Percentiles rank a stretch among this genome's conserved stretches.
phyloP scores from a whole-genome alignment of 2,329 filamentous ascomycete species.

The Stemphylium beticola region DNA sequence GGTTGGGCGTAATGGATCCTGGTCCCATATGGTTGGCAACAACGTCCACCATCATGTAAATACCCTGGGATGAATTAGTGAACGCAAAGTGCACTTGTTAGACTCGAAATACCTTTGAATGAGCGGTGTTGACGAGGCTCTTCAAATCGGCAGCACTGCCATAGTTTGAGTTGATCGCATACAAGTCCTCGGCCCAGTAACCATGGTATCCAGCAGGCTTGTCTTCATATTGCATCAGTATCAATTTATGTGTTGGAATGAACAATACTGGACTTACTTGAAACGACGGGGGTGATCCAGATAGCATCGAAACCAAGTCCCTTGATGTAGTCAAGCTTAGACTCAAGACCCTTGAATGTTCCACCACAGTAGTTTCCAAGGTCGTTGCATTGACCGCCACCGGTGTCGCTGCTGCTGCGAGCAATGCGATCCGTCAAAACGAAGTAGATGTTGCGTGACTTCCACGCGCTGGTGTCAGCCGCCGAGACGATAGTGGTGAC shows the following conservation, averaged over 20 bases:
- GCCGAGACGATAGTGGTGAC: conserved; percentile 28
- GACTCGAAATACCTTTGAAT: conserved; percentile 50
- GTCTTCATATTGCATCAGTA: conserved; percentile 15
- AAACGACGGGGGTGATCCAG: conserved; percentile 53
- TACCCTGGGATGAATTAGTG: conserved; percentile 30
- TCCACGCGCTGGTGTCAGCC: conserved; percentile 44
- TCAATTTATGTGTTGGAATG: not conserved
- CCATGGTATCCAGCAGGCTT: conserved; percentile 58
- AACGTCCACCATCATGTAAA: conserved; percentile 60
- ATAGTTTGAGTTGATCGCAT: conserved; percentile 57
- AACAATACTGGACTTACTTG: conserved; percentile 29
- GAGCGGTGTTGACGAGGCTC: conserved; percentile 54
- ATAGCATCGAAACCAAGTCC: conserved; percentile 58
- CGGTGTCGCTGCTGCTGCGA: conserved; percentile 40
- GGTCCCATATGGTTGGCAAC: conserved; percentile 57
- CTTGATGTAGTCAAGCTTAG: conserved; percentile 59
- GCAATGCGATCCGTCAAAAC: conserved; percentile 47
- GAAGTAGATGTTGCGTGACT: conserved; percentile 48
- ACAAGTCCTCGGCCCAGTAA: conserved; percentile 58
- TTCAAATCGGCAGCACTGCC: conserved; percentile 56
- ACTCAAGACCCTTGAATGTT: conserved; percentile 57
- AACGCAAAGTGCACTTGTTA: not conserved
- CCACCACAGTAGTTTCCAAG: conserved; percentile 57
- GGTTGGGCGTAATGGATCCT: conserved; percentile 34
- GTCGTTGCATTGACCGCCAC: conserved; percentile 39